phyloP scores from a whole-genome alignment of 2,329 filamentous ascomycete species.

The Rhynchosporium secalis region DNA sequence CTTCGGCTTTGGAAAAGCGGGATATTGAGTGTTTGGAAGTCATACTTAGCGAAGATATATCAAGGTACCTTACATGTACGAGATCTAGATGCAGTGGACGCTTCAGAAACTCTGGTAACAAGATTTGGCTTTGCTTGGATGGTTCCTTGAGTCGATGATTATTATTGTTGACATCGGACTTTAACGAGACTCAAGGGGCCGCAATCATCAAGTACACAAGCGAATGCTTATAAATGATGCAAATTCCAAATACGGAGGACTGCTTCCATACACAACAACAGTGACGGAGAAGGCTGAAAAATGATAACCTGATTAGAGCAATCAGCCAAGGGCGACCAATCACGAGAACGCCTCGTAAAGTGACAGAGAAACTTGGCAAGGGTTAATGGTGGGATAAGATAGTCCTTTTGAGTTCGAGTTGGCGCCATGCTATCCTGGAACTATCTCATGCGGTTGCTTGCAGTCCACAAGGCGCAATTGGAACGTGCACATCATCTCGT shows the following conservation, averaged over 20 bases:
- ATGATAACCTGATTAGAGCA: slow-evolving; percentile 16
- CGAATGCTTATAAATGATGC: slow-evolving; percentile 12
- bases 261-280: slow-evolving; percentile 8
- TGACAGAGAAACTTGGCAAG: background rate
- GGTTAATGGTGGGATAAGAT: background rate
- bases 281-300: slow-evolving; percentile 28
- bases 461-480: slow-evolving; percentile 11
- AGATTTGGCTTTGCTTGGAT: background rate
- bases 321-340: slow-evolving; percentile 20
- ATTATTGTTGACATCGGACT: background rate
- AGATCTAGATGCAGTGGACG: slow-evolving; percentile 4
- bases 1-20: background rate
- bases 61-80: background rate
- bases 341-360: background rate
- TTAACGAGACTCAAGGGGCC: background rate
- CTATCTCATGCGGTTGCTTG: slow-evolving; percentile 9
- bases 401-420: too few species aligned
- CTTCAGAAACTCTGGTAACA: background rate
- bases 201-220: background rate
- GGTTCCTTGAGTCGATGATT: background rate
- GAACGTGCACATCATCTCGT: slow-evolving; percentile 5
- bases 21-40: background rate
- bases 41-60: slow-evolving; percentile 6
- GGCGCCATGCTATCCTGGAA: background rate
- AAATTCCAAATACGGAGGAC: slow-evolving; percentile 3